Conservation (phyloP, 306 rosid genomes). For the Leucaena leucocephala region DNA sequence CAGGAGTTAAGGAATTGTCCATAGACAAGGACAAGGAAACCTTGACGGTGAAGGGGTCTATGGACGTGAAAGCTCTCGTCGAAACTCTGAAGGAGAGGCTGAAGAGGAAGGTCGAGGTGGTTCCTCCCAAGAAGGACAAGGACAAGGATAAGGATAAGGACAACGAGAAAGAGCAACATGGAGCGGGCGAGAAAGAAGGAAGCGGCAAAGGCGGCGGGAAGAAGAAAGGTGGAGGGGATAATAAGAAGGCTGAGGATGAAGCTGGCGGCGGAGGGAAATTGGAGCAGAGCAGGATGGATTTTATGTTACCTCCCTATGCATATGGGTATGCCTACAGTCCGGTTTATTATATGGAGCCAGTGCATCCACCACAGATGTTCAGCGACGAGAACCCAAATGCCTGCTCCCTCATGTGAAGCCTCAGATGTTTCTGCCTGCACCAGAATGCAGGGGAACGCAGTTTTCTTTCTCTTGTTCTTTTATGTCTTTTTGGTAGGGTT, state of each 20-base stretch:
- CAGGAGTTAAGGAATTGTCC: constrained; percentile 58
- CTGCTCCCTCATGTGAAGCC: constrained; percentile 72
- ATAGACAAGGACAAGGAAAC: constrained; percentile 70
- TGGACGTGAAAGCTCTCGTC: constrained; percentile 68
- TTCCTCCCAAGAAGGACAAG: constrained; percentile 65
- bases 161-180: constrained; percentile 10
- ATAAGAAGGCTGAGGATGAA: constrained; percentile 6
- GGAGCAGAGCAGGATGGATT: constrained; percentile 34
- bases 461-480: background rate
- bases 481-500: background rate
- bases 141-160: constrained; percentile 32
- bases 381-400: constrained; percentile 97
- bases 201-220: constrained; percentile 40
- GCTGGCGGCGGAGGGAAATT: constrained; percentile 28
- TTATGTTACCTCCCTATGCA: constrained; percentile 34
- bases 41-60: constrained; percentile 67
- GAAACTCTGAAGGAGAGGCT: constrained; percentile 53
- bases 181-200: constrained; percentile 25
- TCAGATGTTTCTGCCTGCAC: background rate
- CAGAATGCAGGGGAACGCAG: background rate
- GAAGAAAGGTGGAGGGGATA: constrained; percentile 39
- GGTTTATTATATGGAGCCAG: constrained; percentile 38
- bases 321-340: constrained; percentile 37
- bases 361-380: constrained; percentile 70
- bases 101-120: constrained; percentile 66